Evolutionary conservation across 805 yeast genomes (phyloP), one percentile per base, ranked within the genome.

Genomic region (Alloascoidea africana): DNA sequence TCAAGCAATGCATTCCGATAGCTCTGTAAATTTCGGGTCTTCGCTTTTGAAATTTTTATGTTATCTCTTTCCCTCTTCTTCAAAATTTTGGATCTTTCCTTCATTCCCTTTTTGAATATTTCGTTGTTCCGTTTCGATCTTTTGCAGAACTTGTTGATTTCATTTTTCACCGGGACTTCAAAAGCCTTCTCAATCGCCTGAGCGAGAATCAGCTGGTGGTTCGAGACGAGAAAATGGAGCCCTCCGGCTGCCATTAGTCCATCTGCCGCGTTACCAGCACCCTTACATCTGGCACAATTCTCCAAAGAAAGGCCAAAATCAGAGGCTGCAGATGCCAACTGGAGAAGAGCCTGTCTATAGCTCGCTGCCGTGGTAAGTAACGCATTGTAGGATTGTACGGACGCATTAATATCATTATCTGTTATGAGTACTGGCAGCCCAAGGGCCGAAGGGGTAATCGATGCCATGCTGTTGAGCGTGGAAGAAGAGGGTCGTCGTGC

Each of bases 231-330:
- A 49, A 71, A 75, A 46, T 82, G 87, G 39, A 85, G 59, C 0
- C 94, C 94, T 33, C 85, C 77, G 2, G 87, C 81, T 36, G 74
- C 68, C 46, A 73, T 57, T 13, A 84, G 53, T 5, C 84, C 84
- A 44, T 78, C 79, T 2, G 76, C 67, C 1, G 72, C 63, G 16
- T 55, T 55, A 13, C 73, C 75, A 14, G 76, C 68, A 11, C 84
- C 84, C 50, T 74, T 73, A 44, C 73, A 64, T 37, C 68, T 60
- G 0, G 85, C 75, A 41, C 73, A 63, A 33, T 63, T 65, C 48
- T 82, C 91, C 38, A 85, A 58, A 1, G 87, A 74, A 2, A 62
- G 56, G 1, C 91, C 94, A 49, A 85, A 70, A 37, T 72, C 76
- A 16, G 76, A 75, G 4, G 91, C 78, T 0, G 84, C 77, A 13